These are phyloP conservation scores for Aegilops sharonensis DNA, from an alignment of 176 grass and related monocot species.

Conservation along the genomic window DNA sequence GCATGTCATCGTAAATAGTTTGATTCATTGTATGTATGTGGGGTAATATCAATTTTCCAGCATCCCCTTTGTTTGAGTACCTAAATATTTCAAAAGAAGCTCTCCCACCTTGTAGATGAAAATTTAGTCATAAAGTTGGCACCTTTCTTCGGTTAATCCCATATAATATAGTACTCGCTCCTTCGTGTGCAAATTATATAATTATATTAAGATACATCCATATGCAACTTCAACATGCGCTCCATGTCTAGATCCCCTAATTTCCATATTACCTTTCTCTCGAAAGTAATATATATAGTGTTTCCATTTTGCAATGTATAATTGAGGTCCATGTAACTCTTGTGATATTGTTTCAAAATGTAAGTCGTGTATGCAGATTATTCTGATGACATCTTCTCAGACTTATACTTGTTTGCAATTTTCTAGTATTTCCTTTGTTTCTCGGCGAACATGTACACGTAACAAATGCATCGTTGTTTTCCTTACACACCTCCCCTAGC, in stretches of 20 bases:
- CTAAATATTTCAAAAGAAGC: too few relatives aligned
- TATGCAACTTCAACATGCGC: neutral
- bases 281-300: neutral
- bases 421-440: neutral
- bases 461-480: too few relatives aligned
- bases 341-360: slow-evolving; percentile 5
- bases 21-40: too few relatives aligned
- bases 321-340: neutral
- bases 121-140: too few relatives aligned
- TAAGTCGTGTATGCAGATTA: neutral
- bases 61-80: too few relatives aligned
- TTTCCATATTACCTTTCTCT: neutral
- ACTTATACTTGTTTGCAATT: neutral
- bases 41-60: too few relatives aligned
- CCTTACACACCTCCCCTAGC: too few relatives aligned
- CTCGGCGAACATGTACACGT: neutral
- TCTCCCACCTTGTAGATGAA: too few relatives aligned
- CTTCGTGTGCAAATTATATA: neutral
- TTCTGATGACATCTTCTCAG: neutral
- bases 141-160: too few relatives aligned
- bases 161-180: neutral
- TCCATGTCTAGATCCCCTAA: neutral
- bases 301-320: neutral
- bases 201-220: neutral
- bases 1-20: too few relatives aligned